A percentile compares a stretch with the other conserved stretches of the same genome.
Evolutionary conservation across 305 asterid genomes (phyloP).

Genomic region (Fraxinus dipetala): DNA sequence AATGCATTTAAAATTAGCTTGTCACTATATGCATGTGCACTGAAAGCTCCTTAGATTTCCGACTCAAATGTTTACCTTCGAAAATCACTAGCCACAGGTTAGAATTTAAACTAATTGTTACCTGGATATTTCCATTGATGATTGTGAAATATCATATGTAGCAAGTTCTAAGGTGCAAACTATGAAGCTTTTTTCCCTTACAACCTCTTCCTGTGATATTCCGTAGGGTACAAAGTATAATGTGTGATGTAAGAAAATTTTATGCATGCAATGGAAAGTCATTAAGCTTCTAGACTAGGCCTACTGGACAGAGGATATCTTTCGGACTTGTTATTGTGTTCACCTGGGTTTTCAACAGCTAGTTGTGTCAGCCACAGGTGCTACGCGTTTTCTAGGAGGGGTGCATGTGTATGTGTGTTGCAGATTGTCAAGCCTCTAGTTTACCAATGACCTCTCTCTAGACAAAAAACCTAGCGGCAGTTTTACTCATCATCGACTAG

Average conservation of each 20-base stretch:
- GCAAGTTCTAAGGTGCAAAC: not conserved
- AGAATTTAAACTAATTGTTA: not conserved
- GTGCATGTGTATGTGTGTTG: not conserved
- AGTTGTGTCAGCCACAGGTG: not conserved
- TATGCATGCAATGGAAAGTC: not conserved
- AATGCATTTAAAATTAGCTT: not conserved
- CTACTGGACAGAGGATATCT: not conserved
- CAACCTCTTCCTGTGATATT: not conserved
- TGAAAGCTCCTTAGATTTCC: not conserved
- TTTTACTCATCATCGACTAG: not conserved
- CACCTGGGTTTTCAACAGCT: not conserved
- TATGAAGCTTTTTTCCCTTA: not conserved
- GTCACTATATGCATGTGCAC: not conserved
- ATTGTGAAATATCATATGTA: not conserved
- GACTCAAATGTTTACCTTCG: not conserved
- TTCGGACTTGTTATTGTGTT: not conserved
- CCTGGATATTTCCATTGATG: not conserved
- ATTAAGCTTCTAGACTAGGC: not conserved
- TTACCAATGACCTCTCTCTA: not conserved
- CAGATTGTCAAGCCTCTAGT: not conserved
- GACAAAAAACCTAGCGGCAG: not conserved
- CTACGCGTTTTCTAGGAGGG: not conserved
- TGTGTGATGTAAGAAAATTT: not conserved
- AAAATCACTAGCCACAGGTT: not conserved
- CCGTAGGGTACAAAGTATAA: not conserved